Evolutionary conservation across 768 basidiomycete genomes (phyloP), one percentile per base, ranked within the genome.

Genomic region (Porpolomopsis calyptriformis): DNA sequence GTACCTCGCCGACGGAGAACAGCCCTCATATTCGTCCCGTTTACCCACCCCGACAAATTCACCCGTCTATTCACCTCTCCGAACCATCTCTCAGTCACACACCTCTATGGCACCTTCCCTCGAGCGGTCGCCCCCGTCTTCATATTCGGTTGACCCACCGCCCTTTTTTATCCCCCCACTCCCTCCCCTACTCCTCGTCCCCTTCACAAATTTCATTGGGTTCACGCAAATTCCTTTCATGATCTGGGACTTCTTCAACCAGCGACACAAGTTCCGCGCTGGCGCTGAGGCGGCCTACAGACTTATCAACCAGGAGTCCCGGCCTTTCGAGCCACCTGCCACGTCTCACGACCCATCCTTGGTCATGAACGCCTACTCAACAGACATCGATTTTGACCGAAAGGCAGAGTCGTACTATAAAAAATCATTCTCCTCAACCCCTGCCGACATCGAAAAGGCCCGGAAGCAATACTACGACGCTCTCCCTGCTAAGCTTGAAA

Each of bases 241-340:
- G 90, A 75, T 94, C 39, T 83, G 80, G 78, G 86, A 80, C 52
- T 91, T 91, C 64, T 97, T 96, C 69, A 92, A 90, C 59, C 82
- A 86, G 59, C 80, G 91, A 6, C 67, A 78, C 39, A 80, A 85
- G 57, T 89, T 90, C n/a, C 74, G 65, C 4, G 63, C 75, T 10
- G 94, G 94, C 25, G 82, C 85, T 8, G 80, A 93, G 53, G 83
- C 83, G 9, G 92, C 83, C 0, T 85, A 87, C 58, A 67, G 70
- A 38, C 69, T 97, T 46, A 73, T 96, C 52, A 69, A 72, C 61
- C 69, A 67, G 4, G 55, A 70, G 38, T 78, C 76, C 2, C 77
- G 91, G 10, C 77, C 81, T 1, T 71, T 93, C 42, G 56, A 64
- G 16, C 61, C 72, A 3, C 65, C 57, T 1, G 46, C 55, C 16